Base-by-base conservation (phyloP, 2,329 filamentous ascomycete genomes). In the Alternaria tenuissima region DNA sequence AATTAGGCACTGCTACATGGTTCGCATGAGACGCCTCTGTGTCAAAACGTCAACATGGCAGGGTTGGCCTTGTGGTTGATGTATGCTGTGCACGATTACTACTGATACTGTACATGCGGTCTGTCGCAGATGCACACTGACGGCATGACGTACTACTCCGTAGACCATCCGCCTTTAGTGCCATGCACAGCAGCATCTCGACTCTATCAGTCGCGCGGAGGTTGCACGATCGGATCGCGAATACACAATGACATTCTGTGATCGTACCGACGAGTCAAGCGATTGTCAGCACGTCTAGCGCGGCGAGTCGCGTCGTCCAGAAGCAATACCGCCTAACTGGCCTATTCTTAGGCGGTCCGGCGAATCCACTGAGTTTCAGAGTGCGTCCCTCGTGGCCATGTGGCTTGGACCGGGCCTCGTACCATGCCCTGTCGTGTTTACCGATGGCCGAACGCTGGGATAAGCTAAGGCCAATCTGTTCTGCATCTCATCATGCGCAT, bases 401-500 rank as follows among this genome's bases (percentile, higher is more conserved):
- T 56, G 54, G 54, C 46, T 51, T 48, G 28, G 22, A 51, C 32
- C 30, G 36, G 54, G 44, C 46, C 46, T 51, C 30, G 54, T 51
- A 56, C 44, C 36, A 42, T 51, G 53, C 44, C 39, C 44, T 56
- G 46, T 56, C 38, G 28, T 56, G 54, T 43, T 56, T 56, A 51
- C 54, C 54, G 36, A 56, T 49, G 53, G 26, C 53, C 53, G 43
- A 48, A 48, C 34, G 34, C 53, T 55, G 53, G 53, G 53, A 59
- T 28, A 49, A 59, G 56, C 56, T 49, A 55, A 48, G 38, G 52
- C 57, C 38, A 51, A 43, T 26, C 44, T 49, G 57, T 53, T 36
- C 42, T 54, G 51, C 51, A 59, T 55, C 36, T 28, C 52, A 59
- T 59, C 47, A 61, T 52, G 53, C 36, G 48, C 58, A 51, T 61